Percentiles rank a stretch among this genome's conserved stretches.
phyloP scores from a whole-genome alignment of 1,284 basidiomycete genomes.

The Cystobasidiaceae sp. region DNA sequence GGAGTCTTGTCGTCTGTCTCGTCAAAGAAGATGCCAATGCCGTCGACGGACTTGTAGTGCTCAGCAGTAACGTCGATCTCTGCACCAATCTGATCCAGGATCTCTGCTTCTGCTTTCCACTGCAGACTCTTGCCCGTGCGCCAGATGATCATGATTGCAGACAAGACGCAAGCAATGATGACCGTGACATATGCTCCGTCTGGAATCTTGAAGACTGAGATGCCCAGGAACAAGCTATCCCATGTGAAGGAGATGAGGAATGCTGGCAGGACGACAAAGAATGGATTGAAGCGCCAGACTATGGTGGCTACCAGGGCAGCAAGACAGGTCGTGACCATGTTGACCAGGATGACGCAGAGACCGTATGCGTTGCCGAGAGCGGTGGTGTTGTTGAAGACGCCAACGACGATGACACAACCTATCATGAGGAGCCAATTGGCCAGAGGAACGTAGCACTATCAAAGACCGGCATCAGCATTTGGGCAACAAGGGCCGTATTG shows the following conservation, averaged over 20 bases:
- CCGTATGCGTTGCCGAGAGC: conserved; percentile 4
- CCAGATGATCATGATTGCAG: not conserved
- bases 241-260: not conserved
- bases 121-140: not conserved
- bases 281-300: not conserved
- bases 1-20: not conserved
- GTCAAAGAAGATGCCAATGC: conserved; percentile 3
- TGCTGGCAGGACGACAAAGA: not conserved
- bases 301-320: not conserved
- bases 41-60: not conserved
- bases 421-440: conserved; percentile 3
- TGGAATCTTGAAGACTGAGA: not conserved
- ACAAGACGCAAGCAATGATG: not conserved
- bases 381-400: conserved; percentile 2
- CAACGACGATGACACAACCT: conserved; percentile 1
- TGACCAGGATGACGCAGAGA: not conserved
- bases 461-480: not conserved
- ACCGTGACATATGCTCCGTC: not conserved
- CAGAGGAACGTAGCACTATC: not conserved
- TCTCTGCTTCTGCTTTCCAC: not conserved
- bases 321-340: conserved; percentile 1
- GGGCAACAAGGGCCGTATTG: not conserved
- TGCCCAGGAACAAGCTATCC: not conserved
- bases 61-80: not conserved
- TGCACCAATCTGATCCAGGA: not conserved